Evolutionary conservation across 73 alveolate species (phyloP), one percentile per base, ranked within the genome.

Genomic region (Loxodes magnus): DNA sequence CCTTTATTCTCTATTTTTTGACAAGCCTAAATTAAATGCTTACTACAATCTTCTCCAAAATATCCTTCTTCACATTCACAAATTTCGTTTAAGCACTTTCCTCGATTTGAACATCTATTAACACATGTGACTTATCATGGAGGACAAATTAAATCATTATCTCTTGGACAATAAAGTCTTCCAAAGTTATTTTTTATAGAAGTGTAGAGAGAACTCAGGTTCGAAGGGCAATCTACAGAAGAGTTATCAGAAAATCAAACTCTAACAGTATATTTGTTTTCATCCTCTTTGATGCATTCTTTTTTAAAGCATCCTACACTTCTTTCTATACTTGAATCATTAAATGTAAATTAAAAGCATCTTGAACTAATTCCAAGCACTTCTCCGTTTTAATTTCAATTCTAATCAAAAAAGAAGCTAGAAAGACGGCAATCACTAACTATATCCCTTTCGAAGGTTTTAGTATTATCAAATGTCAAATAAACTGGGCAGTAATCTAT

Each of bases 111-210:
- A 19, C 59, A 46, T 16, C 35, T 41, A 24, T 12, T 12, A 10
- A 24, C n/a, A 19, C 59, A 46, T 10, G 59, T 41, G 9, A 46
- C 34, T 12, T 9, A 12, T 24, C 59, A 37, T 46, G 22, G 52
- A n/a, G n/a, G n/a, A 19, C 59, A 46, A 22, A 41, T 46, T 25
- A 46, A n/a, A 12, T 46, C 10, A 46, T 46, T 37, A 2, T 41
- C 22, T 21, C 53, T 41, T 1, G 59, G 43, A 46, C 27, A 41
- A 12, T 10, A 21, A 46, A 25, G 28, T 7, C n/a, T 24, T 10
- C 53, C 17, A 7, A 21, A 0, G 27, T 17, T 46, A 16, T 37
- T n/a, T n/a, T n/a, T 25, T 25, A 46, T 20, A 2, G 22, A 9
- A 23, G 7, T 22, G 27, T 25, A 37, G 26, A 25, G 27, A 46